phyloP scores from a whole-genome alignment of 140 eudicot species.

The Bidens hawaiensis region DNA sequence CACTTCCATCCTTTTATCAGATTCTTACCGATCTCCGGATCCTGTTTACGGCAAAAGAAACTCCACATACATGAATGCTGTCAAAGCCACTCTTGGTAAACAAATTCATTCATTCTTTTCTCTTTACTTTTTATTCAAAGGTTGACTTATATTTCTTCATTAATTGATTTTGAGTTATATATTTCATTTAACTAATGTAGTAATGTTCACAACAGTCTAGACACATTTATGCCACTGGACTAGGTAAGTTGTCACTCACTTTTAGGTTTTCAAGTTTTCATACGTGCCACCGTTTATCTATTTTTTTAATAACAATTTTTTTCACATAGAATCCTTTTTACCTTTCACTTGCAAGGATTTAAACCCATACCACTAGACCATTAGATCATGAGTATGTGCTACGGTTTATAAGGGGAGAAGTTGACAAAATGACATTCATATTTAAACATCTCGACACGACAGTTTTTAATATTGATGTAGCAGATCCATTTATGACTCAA shows the following conservation, averaged over 20 bases:
- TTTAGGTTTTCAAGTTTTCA: neutral
- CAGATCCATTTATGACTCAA: too few relatives aligned
- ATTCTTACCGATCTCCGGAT: slow-evolving; percentile 55
- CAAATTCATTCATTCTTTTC: neutral
- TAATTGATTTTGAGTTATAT: neutral
- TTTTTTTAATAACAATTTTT: too few relatives aligned
- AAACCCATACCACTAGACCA: too few relatives aligned
- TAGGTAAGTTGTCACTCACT: neutral
- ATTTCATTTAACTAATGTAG: too few relatives aligned
- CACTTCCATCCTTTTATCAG: slow-evolving; percentile 48
- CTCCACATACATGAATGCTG: slow-evolving; percentile 55
- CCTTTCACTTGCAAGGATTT: too few relatives aligned
- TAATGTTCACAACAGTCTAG: neutral
- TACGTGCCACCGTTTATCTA: neutral
- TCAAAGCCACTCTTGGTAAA: slow-evolving; percentile 47
- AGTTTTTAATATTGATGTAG: too few relatives aligned
- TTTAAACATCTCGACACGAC: too few relatives aligned
- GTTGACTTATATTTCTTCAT: neutral
- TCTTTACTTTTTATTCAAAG: neutral
- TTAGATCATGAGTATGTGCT: too few relatives aligned
- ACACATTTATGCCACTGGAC: neutral
- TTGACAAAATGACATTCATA: too few relatives aligned
- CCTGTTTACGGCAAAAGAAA: slow-evolving; percentile 54
- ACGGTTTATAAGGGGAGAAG: too few relatives aligned
- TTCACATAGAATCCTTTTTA: too few relatives aligned